phyloP scores from a whole-genome alignment of 2,329 filamentous ascomycete genomes.

The Diaporthe vaccinii region DNA sequence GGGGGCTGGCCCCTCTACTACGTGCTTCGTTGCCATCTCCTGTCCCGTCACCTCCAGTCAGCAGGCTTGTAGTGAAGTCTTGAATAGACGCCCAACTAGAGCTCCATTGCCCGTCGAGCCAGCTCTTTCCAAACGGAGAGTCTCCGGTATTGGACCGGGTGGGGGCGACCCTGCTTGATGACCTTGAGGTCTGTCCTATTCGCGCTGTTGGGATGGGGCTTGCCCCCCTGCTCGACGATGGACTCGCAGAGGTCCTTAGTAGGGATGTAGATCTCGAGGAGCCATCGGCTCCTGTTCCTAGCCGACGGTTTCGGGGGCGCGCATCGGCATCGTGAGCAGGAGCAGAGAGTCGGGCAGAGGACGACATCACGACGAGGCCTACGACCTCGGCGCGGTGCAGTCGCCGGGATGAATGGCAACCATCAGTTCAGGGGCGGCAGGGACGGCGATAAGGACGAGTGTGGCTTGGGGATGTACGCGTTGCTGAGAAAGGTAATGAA shows the following conservation, averaged over 20 bases:
- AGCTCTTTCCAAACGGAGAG: constrained; percentile 52
- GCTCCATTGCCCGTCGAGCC: constrained; percentile 65
- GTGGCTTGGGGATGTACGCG: neutral
- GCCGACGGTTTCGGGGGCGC: constrained; percentile 66
- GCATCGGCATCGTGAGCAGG: constrained; percentile 58
- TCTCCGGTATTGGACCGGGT: constrained; percentile 27
- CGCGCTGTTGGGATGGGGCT: constrained; percentile 64
- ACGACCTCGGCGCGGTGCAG: constrained; percentile 47
- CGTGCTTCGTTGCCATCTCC: constrained; percentile 52
- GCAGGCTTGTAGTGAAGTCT: constrained; percentile 63
- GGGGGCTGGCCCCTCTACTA: constrained; percentile 47
- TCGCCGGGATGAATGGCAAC: constrained; percentile 42
- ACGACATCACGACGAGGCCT: constrained; percentile 53
- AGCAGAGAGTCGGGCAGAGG: constrained; percentile 59
- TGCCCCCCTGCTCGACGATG: constrained; percentile 54
- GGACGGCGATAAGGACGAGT: constrained; percentile 21
- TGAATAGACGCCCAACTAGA: constrained; percentile 70
- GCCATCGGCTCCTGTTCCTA: constrained; percentile 51
- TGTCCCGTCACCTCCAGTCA: constrained; percentile 50
- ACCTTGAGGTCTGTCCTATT: constrained; percentile 49
- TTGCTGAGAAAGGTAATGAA: neutral
- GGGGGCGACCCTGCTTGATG: constrained; percentile 36
- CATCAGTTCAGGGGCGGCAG: constrained; percentile 45
- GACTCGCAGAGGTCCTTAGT: constrained; percentile 46
- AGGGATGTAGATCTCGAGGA: constrained; percentile 47